These are phyloP conservation scores for Pythium myriotylum DNA, from an alignment of 352 stramenopile species.

Conservation along the genomic window DNA sequence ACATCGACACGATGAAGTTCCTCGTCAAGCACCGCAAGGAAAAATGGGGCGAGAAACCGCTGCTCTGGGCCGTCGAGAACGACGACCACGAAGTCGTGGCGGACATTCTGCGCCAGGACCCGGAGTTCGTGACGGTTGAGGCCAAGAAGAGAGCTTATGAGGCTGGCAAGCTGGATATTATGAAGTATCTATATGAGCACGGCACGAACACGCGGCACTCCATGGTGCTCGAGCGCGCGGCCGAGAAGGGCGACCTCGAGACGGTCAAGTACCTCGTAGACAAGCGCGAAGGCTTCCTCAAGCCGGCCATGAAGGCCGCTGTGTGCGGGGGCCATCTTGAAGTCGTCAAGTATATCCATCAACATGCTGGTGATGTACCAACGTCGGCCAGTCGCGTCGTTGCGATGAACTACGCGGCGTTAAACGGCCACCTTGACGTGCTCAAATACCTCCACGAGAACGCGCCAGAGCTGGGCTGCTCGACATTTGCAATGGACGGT, in stretches of 20 bases:
- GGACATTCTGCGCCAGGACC: conserved; percentile 39
- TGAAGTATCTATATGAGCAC: conserved; percentile 63
- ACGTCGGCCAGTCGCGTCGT: conserved; percentile 51
- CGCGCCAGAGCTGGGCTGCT: conserved; percentile 27
- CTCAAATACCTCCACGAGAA: conserved; percentile 41
- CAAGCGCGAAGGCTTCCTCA: conserved; percentile 54
- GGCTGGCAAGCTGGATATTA: conserved; percentile 39
- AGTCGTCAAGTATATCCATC: conserved; percentile 53
- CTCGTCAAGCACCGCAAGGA: conserved; percentile 48
- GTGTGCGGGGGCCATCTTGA: conserved; percentile 45
- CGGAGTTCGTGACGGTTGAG: conserved; percentile 35
- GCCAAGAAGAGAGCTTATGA: conserved; percentile 56
- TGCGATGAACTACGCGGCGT: conserved; percentile 43
- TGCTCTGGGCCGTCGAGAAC: conserved; percentile 43
- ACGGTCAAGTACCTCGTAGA: conserved; percentile 50
- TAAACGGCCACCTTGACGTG: conserved; percentile 38
- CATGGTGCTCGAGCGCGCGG: conserved; percentile 48
- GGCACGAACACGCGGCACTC: conserved; percentile 38
- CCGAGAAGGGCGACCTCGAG: conserved; percentile 43
- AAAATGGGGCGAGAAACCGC: conserved; percentile 41
- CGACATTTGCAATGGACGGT: conserved; percentile 36
- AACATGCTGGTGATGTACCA: conserved; percentile 41
- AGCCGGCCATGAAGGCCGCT: conserved; percentile 53
- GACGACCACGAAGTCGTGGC: conserved; percentile 35
- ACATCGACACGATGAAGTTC: conserved; percentile 45